Evolutionary conservation across 495 filamentous ascomycete species (phyloP), one percentile per base, ranked within the genome.

Genomic region (Penicillium ucsense): DNA sequence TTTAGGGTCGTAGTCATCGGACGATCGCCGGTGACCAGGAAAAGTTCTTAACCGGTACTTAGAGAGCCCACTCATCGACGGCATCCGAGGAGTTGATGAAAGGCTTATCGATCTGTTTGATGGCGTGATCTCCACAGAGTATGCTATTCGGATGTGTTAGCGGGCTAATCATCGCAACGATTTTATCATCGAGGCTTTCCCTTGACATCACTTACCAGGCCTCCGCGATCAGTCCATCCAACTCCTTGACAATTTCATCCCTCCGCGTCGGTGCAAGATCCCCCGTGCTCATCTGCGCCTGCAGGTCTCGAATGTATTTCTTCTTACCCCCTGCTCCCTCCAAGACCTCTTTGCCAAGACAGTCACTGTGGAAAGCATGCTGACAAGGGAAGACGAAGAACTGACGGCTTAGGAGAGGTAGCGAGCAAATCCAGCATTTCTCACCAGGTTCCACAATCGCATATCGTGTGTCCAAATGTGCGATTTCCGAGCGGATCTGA

Each of bases 321-420:
- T 80, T 82, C 72, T 85, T 91, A 28, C 79, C 85, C 29, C 85
- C 73, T 0, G 80, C 80, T 9, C 73, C 72, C 51, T 89, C 86
- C 39, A 95, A 70, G 0, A 97, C 89, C 54, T 85, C 84, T 54
- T 76, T 80, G 0, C 85, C 90, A 12, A 97, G 63, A 61, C 94
- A 98, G 56, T 97, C 92, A 49, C 84, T 87, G 61, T 98, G 92
- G 55, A 96, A 97, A 12, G 89, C 89, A 65, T 98, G 92, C 71
- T 96, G 92, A 63, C 92, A 98, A 0, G 92, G 90, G 60, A 97
- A 98, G 8, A 97, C 92, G 51, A 95, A 98, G 68, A 97, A 98
- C 61, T 94, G 88, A 48, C 91, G 71, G 51, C 82, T 86, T 11
- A 98, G 73, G 35, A 97, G 69, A 28, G 92, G 94, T 38, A 95